Conservation (phyloP, 108 stramenopile species). For the Fragilaria radians region DNA sequence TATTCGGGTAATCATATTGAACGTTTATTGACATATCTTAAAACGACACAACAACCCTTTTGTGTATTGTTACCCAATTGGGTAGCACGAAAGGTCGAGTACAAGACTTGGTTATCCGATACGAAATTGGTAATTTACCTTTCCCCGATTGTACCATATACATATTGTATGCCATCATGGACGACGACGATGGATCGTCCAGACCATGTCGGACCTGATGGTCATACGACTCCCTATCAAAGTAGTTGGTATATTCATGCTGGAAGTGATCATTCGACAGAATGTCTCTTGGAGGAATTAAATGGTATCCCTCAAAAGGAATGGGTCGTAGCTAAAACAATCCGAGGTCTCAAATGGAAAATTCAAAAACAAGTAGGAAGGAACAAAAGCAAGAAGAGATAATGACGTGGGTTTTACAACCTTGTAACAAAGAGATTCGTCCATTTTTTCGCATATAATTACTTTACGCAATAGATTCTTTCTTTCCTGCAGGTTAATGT, state of each 20-base stretch:
- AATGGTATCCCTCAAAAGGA: background rate
- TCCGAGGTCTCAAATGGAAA: background rate
- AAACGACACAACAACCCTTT: slow-evolving; percentile 41
- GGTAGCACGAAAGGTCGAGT: slow-evolving; percentile 83
- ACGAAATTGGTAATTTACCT: background rate
- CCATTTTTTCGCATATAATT: too few species aligned
- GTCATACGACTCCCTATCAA: slow-evolving; percentile 2
- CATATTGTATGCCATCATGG: background rate
- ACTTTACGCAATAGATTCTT: too few species aligned
- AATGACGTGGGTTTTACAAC: too few species aligned
- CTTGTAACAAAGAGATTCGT: too few species aligned
- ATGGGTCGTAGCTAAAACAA: background rate
- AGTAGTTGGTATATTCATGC: background rate
- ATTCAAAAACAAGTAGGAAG: background rate
- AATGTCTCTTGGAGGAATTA: background rate
- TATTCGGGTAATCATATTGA: slow-evolving; percentile 92
- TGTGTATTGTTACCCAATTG: slow-evolving; percentile 77
- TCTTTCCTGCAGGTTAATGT: too few species aligned
- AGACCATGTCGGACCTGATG: slow-evolving; percentile 1
- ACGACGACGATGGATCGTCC: background rate
- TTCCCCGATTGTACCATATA: background rate
- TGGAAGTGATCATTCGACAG: background rate
- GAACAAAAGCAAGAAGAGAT: too few species aligned
- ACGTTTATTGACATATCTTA: slow-evolving; percentile 53
- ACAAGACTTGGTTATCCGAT: slow-evolving; percentile 6